Base-by-base conservation (phyloP, 805 yeast genomes). In the Priceomyces medius region DNA sequence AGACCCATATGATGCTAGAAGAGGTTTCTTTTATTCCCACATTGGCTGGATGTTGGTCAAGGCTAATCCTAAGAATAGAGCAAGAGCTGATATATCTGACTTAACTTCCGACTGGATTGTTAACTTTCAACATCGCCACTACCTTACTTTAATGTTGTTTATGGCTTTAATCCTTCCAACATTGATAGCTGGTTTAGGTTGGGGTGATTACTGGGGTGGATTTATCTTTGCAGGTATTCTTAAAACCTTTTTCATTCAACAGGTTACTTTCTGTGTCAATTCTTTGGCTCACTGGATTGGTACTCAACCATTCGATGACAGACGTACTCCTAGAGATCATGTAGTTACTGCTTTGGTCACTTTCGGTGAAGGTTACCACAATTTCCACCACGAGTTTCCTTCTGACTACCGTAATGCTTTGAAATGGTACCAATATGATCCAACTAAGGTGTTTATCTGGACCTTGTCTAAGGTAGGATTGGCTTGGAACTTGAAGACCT, bases 341-440 rank as follows among this genome's bases (percentile, higher is more conserved):
- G 77, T 80, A 59, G 56, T 86, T 47, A 85, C 93, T 38, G 93
- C 93, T 3, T 68, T 85, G 45, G 88, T 85, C 44, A 86, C 95
- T 0, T 85, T 85, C 56, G 95, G 95, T 64, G 95, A 86, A 68
- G 95, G 95, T 48, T 85, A 85, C 73, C 93, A 86, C 59, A 86
- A 86, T 68, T 86, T 85, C 80, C 95, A 86, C 64, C 95, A 86
- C 63, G 95, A 85, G 71, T 86, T 85, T 76, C 93, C 95, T 55
- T 77, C 87, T 14, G 95, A 86, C 68, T 86, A 85, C 76, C 80
- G 95, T 77, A 85, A 85, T 59, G 93, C 93, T 14, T 74, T 85
- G 59, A 83, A 80, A 60, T 85, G 93, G 93, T 85, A 81, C 72
- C 91, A 85, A 73, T 85, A 80, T 59, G 95, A 86, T 61, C 95